Evolutionary conservation across 1,284 basidiomycete genomes (phyloP).

Genomic region (Leccinum fuscescens): DNA sequence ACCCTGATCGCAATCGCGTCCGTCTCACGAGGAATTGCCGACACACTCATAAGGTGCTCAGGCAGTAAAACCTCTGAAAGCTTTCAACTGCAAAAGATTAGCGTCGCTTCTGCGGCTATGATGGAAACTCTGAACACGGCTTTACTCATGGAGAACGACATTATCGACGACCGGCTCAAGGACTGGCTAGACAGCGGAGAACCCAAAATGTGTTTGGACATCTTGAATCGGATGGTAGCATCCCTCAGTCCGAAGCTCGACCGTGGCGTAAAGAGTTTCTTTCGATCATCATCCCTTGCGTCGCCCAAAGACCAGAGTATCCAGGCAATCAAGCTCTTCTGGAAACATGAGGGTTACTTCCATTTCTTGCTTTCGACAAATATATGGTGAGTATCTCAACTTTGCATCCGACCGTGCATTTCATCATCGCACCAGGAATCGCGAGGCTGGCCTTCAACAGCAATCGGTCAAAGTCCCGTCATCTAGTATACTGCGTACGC

Average conservation of each 20-base stretch:
- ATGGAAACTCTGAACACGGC: background rate
- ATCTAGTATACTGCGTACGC: too few species aligned
- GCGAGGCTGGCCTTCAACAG: background rate
- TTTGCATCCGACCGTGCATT: background rate
- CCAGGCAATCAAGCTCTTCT: background rate
- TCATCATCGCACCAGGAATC: background rate
- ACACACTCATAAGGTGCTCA: background rate
- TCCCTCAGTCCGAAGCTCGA: background rate
- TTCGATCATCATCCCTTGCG: background rate
- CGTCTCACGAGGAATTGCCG: background rate
- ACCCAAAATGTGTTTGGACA: background rate
- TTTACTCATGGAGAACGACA: background rate
- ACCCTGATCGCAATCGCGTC: too few species aligned
- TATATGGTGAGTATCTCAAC: background rate
- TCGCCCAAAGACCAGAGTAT: background rate
- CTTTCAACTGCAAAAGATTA: background rate
- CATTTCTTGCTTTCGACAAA: background rate
- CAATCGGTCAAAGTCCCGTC: background rate
- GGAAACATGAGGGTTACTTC: background rate
- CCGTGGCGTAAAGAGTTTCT: background rate
- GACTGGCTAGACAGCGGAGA: background rate
- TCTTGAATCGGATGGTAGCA: background rate
- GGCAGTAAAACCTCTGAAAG: background rate
- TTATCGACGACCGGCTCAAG: background rate
- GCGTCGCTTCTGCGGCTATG: background rate